Evolutionary conservation across 1,139 yeast genomes (phyloP), one percentile per base, ranked within the genome.

Genomic region (Saccharomyces pastorianus): DNA sequence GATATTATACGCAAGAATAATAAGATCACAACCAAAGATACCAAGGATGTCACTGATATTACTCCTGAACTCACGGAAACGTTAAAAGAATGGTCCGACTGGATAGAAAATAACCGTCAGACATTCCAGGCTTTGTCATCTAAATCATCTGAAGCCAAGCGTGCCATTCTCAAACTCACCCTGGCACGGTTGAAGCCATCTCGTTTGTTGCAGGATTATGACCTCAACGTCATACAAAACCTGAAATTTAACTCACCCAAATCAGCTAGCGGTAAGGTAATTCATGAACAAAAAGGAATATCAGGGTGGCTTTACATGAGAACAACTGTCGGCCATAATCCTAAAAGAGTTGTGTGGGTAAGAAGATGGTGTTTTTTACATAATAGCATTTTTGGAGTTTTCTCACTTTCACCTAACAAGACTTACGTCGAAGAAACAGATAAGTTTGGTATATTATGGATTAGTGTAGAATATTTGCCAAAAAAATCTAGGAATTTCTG

Each of bases 281-380:
- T 17, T 2, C 20, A 17, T 7, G 50, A 53, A 14, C 47, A 20
- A 31, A 51, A 51, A 25, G 44, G 52, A 47, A 26, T 52, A 49
- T 88, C 88, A 65, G 98, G 97, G 1, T 90, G 96, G 85, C 74
- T 91, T 46, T 84, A 80, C 64, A 81, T 91, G 82, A 88, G 88
- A 65, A 82, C 95, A 0, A 74, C 78, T 58, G 75, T 75, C 1
- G 77, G 79, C 7, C 31, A 38, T 3, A 76, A 75, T 51, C 80
- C 86, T 0, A 76, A 79, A 5, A 79, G 86, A 58, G 81, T 81
- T 13, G 74, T 82, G 0, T 93, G 98, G 98, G 88, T 85, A 0
- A 76, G 84, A 58, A 74, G 96, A 54, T 93, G 98, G 98, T 87
- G 86, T 2, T 93, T 87, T 66, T 76, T 93, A 17, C 87, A 86